Base-by-base conservation (phyloP, 73 alveolate species). In the Paramecium octaurelia region DNA sequence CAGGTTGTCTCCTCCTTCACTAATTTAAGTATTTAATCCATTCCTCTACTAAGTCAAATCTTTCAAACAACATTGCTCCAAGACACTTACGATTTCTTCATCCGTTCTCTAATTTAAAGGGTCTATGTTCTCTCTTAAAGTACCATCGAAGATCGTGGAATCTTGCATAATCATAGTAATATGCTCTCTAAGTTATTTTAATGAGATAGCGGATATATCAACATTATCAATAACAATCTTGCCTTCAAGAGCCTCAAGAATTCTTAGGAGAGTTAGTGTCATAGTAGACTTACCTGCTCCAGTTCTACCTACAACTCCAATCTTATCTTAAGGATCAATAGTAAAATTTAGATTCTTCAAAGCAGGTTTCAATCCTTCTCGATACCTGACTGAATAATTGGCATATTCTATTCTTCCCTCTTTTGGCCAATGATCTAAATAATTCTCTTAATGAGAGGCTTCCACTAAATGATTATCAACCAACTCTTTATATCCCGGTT, bases 231-330 rank as follows among this genome's bases (percentile, higher is more conserved):
- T 96, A 2, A 69, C 35, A 24, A 98, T 96, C n/a, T 85, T 85
- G 27, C 99, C 86, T 42, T 93, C 75, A 8, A 83, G 59, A 34
- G 99, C 98, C 92, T 98, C 99, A 58, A 98, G 85, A 44, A 98
- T 97, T 68, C 99, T 94, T 60, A 94, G 88, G 24, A 98, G 77
- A 16, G 98, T 88, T 34, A 98, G 86, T 84, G 98, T 88, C 23
- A 98, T 88, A 0, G 99, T 98, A 29, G 98, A 93, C 92, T 98
- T 98, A 11, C 99, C 99, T 27, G 98, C 97, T 8, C 99, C 99
- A 24, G 99, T 97, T 92, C 99, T 94, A 12, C 99, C 99, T 6
- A 96, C 99, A 20, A 98, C 97, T 31, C 99, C 99, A 2, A 98
- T 86, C 94, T 98, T 97, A 91, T 97, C 98, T 18, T 98, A 96